Conservation (phyloP, 345 rosid genomes). For the Sisymbrium altissimum region DNA sequence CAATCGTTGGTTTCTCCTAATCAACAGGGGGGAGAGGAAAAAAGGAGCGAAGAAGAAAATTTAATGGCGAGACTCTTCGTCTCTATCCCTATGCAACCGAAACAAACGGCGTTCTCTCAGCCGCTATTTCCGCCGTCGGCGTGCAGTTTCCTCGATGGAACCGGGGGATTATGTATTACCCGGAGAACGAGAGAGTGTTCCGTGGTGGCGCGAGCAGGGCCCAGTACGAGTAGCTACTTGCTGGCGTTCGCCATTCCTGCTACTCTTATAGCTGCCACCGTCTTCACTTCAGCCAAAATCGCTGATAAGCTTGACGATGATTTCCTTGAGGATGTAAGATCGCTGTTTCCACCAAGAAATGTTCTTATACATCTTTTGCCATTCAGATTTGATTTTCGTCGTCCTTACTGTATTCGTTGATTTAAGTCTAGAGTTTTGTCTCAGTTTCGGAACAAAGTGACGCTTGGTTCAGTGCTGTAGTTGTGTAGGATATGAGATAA, state of each 20-base stretch:
- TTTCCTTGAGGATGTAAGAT: conserved; percentile 69
- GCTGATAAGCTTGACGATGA: conserved; percentile 70
- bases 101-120: conserved; percentile 11
- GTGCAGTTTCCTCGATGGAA: conserved; percentile 15
- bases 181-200: conserved; percentile 34
- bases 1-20: conserved; percentile 4
- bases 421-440: neutral
- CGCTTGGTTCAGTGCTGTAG: neutral
- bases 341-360: neutral
- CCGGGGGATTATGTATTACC: neutral
- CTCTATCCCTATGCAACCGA: conserved; percentile 34
- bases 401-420: neutral
- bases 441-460: neutral
- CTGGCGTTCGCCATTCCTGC: conserved; percentile 66
- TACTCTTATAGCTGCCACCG: conserved; percentile 62
- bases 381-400: neutral
- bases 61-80: conserved; percentile 48
- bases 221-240: conserved; percentile 54
- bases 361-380: neutral
- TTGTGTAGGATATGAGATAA: neutral
- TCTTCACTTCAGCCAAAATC: conserved; percentile 57
- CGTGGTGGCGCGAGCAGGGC: conserved; percentile 63
- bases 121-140: conserved; percentile 8
- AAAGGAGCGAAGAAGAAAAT: neutral
- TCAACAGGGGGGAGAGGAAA: neutral